Conservation (phyloP, 495 filamentous ascomycete genomes). For the Hyaloscypha hepaticicola region DNA sequence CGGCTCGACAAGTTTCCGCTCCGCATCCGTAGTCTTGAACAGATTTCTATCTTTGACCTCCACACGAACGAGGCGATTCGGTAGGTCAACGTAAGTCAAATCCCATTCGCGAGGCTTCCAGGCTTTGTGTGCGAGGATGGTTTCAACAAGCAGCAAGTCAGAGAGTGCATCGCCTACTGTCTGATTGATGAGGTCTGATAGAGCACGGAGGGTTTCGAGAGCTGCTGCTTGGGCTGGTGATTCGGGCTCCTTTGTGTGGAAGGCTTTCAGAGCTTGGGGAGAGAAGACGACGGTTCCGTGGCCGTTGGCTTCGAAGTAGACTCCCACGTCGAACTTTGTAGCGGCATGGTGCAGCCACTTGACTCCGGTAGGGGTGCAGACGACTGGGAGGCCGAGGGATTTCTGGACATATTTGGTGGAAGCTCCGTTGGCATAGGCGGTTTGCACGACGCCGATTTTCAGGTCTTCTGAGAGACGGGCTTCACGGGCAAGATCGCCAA, state of each 20-base stretch:
- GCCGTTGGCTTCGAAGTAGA: conserved; percentile 98
- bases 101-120: conserved; percentile 93
- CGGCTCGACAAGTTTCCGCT: conserved; percentile 81
- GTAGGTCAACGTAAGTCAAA: conserved; percentile 89
- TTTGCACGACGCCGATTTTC: conserved; percentile 92
- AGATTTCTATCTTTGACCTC: conserved; percentile 83
- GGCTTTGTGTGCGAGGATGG: conserved; percentile 90
- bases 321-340: conserved; percentile 84
- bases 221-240: conserved; percentile 87
- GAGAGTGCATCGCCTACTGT: conserved; percentile 95
- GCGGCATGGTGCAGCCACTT: conserved; percentile 97
- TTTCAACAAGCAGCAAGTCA: conserved; percentile 93
- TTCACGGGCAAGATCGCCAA: conserved; percentile 78
- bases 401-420: conserved; percentile 88
- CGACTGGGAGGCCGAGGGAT: conserved; percentile 81
- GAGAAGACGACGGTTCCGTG: conserved; percentile 97
- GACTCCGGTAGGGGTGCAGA: conserved; percentile 93
- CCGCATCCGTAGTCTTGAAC: conserved; percentile 88
- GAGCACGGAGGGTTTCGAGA: conserved; percentile 74
- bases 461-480: conserved; percentile 77
- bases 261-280: conserved; percentile 69
- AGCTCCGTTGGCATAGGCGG: conserved; percentile 96
- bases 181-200: conserved; percentile 93
- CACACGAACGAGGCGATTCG: conserved; percentile 90
- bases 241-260: conserved; percentile 75